Conservation (phyloP, 2,329 filamentous ascomycete species). For the Sclerotiophoma versabilis region DNA sequence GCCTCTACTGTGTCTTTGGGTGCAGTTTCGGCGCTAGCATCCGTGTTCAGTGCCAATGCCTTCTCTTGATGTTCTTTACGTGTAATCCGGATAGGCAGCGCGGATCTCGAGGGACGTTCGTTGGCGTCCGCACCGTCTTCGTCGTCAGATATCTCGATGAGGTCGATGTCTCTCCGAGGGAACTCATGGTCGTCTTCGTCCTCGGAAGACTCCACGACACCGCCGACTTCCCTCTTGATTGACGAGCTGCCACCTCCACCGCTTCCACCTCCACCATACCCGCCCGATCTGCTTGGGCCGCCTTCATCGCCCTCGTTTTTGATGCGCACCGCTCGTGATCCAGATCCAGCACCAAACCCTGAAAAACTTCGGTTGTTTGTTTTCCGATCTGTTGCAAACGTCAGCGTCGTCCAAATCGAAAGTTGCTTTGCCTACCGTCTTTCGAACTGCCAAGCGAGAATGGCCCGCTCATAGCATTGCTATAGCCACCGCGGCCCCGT, state of each 20-base stretch:
- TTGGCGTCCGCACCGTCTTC: constrained; percentile 51
- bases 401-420: constrained; percentile 8
- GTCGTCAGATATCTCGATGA: constrained; percentile 65
- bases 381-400: constrained; percentile 29
- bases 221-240: constrained; percentile 46
- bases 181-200: constrained; percentile 56
- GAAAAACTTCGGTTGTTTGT: constrained; percentile 27
- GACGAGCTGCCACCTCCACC: constrained; percentile 23
- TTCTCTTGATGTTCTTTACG: constrained; percentile 64
- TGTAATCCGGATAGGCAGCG: constrained; percentile 61
- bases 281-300: constrained; percentile 25
- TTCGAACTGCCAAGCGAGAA: constrained; percentile 47
- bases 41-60: constrained; percentile 61
- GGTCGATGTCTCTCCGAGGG: constrained; percentile 63
- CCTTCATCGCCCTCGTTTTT: constrained; percentile 44
- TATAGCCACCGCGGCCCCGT: constrained; percentile 53
- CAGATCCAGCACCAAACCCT: constrained; percentile 37
- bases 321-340: constrained; percentile 38
- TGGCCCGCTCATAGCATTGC: constrained; percentile 51
- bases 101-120: constrained; percentile 30
- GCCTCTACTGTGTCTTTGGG: constrained; percentile 48
- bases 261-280: constrained; percentile 16
- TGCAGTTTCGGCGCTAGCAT: constrained; percentile 57
- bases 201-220: constrained; percentile 57
- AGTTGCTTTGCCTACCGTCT: constrained; percentile 28